Percentiles rank a stretch among this genome's conserved stretches.
Evolutionary conservation across 2,329 filamentous ascomycete species (phyloP).

Genomic region (Parastagonospora nodorum): DNA sequence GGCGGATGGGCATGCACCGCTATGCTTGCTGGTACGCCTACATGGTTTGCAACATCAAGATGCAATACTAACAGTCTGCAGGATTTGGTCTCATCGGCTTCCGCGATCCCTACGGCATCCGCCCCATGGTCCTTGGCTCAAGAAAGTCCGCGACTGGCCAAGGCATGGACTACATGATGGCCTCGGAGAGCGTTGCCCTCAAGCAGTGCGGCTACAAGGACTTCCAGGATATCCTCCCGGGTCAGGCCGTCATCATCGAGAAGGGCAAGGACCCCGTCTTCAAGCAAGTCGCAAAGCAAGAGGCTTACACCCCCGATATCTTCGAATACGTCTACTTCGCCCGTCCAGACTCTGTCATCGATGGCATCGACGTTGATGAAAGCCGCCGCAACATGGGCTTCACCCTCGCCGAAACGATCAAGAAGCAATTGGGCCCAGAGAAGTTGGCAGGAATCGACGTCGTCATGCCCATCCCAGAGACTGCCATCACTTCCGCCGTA

Average conservation of each 20-base stretch:
- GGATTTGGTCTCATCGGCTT: slow-evolving; percentile 82
- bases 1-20: slow-evolving; percentile 81
- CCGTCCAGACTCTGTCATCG: slow-evolving; percentile 79
- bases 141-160: slow-evolving; percentile 68
- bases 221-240: slow-evolving; percentile 78
- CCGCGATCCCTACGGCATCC: slow-evolving; percentile 79
- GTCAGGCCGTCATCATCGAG: slow-evolving; percentile 82
- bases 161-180: slow-evolving; percentile 85
- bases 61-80: slow-evolving; percentile 29
- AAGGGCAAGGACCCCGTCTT: slow-evolving; percentile 78
- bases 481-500: slow-evolving; percentile 79
- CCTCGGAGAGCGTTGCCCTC: slow-evolving; percentile 85
- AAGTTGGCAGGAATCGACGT: slow-evolving; percentile 77
- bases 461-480: slow-evolving; percentile 84
- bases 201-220: slow-evolving; percentile 79
- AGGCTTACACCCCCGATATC: slow-evolving; percentile 79
- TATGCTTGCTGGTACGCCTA: slow-evolving; percentile 71
- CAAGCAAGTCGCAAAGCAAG: slow-evolving; percentile 70
- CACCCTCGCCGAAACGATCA: slow-evolving; percentile 76
- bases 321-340: slow-evolving; percentile 91
- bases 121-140: slow-evolving; percentile 79
- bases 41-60: background rate
- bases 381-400: slow-evolving; percentile 86
- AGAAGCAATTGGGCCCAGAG: slow-evolving; percentile 68
- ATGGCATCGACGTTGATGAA: slow-evolving; percentile 84